phyloP scores from a whole-genome alignment of 352 stramenopile genomes.

The Globisporangium uncinulatum region DNA sequence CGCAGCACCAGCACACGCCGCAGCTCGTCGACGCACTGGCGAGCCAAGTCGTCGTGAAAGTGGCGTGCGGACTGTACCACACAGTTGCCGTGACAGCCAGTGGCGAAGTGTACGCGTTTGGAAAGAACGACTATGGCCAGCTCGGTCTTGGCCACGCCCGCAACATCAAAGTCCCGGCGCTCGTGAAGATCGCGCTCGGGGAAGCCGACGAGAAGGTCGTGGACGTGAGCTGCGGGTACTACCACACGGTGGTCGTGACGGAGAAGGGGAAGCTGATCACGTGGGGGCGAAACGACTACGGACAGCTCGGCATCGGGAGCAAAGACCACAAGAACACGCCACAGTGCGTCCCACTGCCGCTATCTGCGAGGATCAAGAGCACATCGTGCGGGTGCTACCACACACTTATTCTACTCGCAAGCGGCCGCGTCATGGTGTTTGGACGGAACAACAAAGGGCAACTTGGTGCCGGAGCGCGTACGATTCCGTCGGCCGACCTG shows the following conservation, averaged over 20 bases:
- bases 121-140: conserved; percentile 87
- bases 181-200: conserved; percentile 58
- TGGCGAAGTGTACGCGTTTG: conserved; percentile 80
- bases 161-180: conserved; percentile 65
- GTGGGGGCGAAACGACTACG: conserved; percentile 85
- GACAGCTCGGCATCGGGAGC: conserved; percentile 80
- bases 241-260: conserved; percentile 74
- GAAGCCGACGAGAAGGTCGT: conserved; percentile 78
- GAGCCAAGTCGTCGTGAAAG: conserved; percentile 64
- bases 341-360: conserved; percentile 71
- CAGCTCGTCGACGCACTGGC: conserved; percentile 68
- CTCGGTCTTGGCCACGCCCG: conserved; percentile 74
- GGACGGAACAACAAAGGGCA: conserved; percentile 87
- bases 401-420: conserved; percentile 68
- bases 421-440: conserved; percentile 83
- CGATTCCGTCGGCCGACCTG: conserved; percentile 73
- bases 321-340: conserved; percentile 85
- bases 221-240: conserved; percentile 77
- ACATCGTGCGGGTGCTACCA: conserved; percentile 85
- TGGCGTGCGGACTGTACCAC: conserved; percentile 80
- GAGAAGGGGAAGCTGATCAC: conserved; percentile 83
- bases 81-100: conserved; percentile 53
- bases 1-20: conserved; percentile 81
- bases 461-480: conserved; percentile 66
- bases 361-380: conserved; percentile 71